Conservation (phyloP, 176 grass and related monocot genomes). For the Echinochloa phyllopogon region DNA sequence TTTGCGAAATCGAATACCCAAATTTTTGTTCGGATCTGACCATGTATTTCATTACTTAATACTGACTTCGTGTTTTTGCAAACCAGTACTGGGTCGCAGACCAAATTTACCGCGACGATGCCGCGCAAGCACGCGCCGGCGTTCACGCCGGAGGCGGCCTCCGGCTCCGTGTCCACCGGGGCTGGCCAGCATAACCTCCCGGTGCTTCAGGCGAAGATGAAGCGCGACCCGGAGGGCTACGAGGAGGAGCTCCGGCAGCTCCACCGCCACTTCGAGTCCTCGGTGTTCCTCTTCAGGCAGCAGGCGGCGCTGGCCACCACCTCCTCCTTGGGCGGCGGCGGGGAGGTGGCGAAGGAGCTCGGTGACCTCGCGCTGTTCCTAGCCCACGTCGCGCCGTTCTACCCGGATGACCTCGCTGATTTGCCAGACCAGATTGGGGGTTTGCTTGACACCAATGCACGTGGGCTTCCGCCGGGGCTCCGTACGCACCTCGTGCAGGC, state of each 20-base stretch:
- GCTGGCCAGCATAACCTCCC: constrained; percentile 68
- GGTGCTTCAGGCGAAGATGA: constrained; percentile 88
- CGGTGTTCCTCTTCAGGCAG: constrained; percentile 74
- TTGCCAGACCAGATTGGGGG: constrained; percentile 69
- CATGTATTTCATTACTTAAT: background rate
- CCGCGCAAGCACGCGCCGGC: constrained; percentile 51
- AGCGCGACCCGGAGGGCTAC: constrained; percentile 90
- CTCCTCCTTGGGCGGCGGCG: constrained; percentile 45
- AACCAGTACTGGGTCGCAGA: background rate
- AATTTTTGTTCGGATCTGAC: background rate
- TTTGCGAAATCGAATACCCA: background rate
- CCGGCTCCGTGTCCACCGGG: constrained; percentile 40
- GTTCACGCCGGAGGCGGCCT: constrained; percentile 75
- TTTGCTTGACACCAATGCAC: constrained; percentile 67
- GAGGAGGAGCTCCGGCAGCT: constrained; percentile 76
- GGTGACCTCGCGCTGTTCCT: constrained; percentile 87
- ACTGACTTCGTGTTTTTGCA: background rate
- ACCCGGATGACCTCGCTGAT: constrained; percentile 65
- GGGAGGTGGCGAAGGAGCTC: constrained; percentile 78
- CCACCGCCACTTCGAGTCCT: constrained; percentile 88
- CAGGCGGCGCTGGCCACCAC: constrained; percentile 70
- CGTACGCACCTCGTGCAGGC: constrained; percentile 77
- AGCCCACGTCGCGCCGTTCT: constrained; percentile 84
- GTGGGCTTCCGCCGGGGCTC: constrained; percentile 65
- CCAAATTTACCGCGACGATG: constrained; percentile 16